phyloP scores from a whole-genome alignment of 345 rosid genomes.

The Litchi chinensis region DNA sequence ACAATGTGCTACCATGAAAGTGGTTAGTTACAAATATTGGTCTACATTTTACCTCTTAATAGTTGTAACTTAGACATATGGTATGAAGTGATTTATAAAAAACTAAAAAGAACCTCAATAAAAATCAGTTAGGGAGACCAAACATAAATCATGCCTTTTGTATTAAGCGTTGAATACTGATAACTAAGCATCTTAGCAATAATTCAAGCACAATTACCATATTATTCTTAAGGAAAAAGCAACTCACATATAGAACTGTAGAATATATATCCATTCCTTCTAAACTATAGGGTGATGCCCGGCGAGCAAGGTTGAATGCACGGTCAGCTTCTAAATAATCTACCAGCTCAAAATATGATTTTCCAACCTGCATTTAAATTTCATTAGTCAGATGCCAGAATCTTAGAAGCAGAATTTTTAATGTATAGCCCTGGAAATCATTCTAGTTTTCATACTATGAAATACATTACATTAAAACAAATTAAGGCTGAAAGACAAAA shows the following conservation, averaged over 20 bases:
- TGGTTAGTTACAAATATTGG: background rate
- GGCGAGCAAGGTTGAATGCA: constrained; percentile 83
- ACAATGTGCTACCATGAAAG: background rate
- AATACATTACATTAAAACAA: background rate
- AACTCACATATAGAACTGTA: constrained; percentile 91
- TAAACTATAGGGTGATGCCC: constrained; percentile 79
- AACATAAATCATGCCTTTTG: background rate
- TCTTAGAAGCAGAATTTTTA: background rate
- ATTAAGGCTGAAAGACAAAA: background rate
- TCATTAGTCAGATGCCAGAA: constrained; percentile 7
- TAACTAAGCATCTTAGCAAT: background rate
- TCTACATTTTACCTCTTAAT: background rate
- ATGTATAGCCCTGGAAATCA: background rate
- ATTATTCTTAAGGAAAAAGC: constrained; percentile 13
- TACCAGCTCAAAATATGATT: constrained; percentile 82
- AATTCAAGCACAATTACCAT: constrained; percentile 4
- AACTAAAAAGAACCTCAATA: background rate
- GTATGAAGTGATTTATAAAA: background rate
- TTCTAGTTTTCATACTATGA: background rate
- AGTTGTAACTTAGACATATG: background rate
- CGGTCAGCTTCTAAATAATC: constrained; percentile 93
- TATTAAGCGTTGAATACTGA: background rate
- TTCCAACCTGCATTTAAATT: constrained; percentile 73
- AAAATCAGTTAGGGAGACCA: background rate
- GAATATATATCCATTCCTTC: constrained; percentile 98